Conservation (phyloP, 441 rosid genomes). For the Corymbia citriodora region DNA sequence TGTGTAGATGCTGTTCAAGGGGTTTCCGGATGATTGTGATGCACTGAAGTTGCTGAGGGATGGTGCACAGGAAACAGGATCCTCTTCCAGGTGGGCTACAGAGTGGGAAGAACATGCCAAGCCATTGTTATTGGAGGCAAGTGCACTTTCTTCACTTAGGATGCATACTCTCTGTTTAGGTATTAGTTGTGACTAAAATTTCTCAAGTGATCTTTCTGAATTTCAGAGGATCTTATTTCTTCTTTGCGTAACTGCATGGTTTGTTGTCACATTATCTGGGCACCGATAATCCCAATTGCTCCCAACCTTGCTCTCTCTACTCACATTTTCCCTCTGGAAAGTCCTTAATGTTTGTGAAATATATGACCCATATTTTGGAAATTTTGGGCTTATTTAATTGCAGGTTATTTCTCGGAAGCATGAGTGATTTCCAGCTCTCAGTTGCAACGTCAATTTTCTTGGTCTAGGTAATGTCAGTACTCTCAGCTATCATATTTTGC, state of each 20-base stretch:
- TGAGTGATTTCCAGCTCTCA: not conserved
- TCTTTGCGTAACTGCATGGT: not conserved
- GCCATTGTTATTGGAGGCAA: slow-evolving; percentile 69
- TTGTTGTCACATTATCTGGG: not conserved
- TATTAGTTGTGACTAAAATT: not conserved
- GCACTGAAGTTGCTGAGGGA: slow-evolving; percentile 52
- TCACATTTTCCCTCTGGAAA: not conserved
- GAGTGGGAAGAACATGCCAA: slow-evolving; percentile 95
- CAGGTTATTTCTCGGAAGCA: slow-evolving; percentile 8
- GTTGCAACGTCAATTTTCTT: not conserved
- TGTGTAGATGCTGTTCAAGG: slow-evolving; percentile 76
- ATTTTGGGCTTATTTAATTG: not conserved
- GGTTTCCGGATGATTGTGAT: slow-evolving; percentile 67
- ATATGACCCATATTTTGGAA: not conserved
- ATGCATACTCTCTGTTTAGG: not conserved
- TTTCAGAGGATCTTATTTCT: not conserved
- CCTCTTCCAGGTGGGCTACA: slow-evolving; percentile 73
- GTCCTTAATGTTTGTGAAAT: not conserved
- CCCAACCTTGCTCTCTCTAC: not conserved
- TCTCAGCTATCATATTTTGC: not conserved
- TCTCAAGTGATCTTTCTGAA: not conserved
- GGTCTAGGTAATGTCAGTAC: not conserved
- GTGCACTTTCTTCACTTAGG: not conserved
- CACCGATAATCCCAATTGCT: accelerated
- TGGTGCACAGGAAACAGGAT: slow-evolving; percentile 62